A percentile compares a stretch with the other conserved stretches of the same genome.
phyloP scores from a whole-genome alignment of 2,329 filamentous ascomycete genomes.

The Akanthomyces uredinophilus region DNA sequence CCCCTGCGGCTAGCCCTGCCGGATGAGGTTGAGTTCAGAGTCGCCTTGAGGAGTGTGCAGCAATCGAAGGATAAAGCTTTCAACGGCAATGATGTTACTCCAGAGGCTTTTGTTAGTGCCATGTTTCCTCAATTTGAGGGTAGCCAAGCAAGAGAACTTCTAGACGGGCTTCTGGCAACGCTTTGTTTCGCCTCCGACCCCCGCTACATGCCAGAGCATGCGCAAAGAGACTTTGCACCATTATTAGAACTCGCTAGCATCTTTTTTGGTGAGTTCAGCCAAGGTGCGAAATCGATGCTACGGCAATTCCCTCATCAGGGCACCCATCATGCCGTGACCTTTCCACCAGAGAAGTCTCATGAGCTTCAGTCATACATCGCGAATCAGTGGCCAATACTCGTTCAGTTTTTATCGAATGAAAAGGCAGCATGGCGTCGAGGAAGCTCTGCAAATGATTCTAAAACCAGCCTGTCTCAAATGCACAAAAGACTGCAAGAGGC shows the following conservation, averaged over 20 bases:
- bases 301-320: constrained; percentile 6
- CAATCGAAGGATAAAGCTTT: neutral
- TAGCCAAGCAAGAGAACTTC: constrained; percentile 21
- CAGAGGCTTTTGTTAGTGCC: constrained; percentile 20
- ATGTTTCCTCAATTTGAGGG: constrained; percentile 29
- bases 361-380: constrained; percentile 24
- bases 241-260: constrained; percentile 22
- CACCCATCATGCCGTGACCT: neutral
- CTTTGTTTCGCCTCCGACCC: constrained; percentile 27
- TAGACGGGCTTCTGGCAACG: constrained; percentile 30
- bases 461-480: constrained; percentile 18
- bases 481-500: constrained; percentile 28
- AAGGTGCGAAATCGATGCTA: neutral
- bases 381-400: constrained; percentile 25
- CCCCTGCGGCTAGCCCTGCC: constrained; percentile 4
- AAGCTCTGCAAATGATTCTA: neutral
- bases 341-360: constrained; percentile 19
- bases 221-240: constrained; percentile 22
- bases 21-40: neutral
- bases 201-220: constrained; percentile 15
- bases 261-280: neutral
- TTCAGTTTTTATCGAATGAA: constrained; percentile 21
- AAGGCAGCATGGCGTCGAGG: constrained; percentile 21
- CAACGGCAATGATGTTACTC: neutral
- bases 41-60: neutral